Percentiles rank a stretch among this genome's conserved stretches.
Evolutionary conservation across 1,284 basidiomycete species (phyloP).

Genomic region (Cutaneotrichosporon curvatum): DNA sequence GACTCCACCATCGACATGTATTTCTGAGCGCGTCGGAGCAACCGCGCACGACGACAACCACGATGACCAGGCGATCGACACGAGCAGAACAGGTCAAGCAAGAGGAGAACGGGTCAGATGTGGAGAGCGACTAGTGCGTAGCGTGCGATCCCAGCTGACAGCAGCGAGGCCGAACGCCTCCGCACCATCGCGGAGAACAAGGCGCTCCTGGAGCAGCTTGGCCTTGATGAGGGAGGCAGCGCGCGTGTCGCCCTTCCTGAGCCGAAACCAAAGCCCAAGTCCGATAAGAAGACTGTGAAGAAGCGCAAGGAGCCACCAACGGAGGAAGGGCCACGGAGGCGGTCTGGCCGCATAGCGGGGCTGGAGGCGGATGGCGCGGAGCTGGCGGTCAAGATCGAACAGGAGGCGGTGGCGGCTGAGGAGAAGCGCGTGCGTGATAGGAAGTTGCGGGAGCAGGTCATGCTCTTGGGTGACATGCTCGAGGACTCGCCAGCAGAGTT

Average conservation of each 20-base stretch:
- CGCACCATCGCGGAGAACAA: slow-evolving; percentile 46
- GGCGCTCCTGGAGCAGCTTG: slow-evolving; percentile 43
- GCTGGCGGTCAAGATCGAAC: slow-evolving; percentile 22
- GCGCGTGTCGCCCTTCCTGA: slow-evolving; percentile 18
- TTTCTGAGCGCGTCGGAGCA: too few species aligned
- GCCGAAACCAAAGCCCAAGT: slow-evolving; percentile 4
- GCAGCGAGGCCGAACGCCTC: slow-evolving; percentile 44
- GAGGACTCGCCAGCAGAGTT: slow-evolving; percentile 25
- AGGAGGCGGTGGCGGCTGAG: slow-evolving; percentile 33
- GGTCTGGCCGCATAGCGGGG: slow-evolving; percentile 34
- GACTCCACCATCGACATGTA: too few species aligned
- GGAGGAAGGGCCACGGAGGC: slow-evolving; percentile 28
- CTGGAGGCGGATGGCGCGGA: slow-evolving; percentile 35
- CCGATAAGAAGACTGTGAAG: slow-evolving; percentile 5
- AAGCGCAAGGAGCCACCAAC: slow-evolving; percentile 4
- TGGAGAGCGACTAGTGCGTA: not conserved
- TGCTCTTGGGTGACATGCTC: slow-evolving; percentile 32
- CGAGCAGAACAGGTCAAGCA: too few species aligned
- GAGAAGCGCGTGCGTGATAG: slow-evolving; percentile 28
- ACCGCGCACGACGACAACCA: too few species aligned
- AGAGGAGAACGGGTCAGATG: too few species aligned
- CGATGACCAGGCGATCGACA: too few species aligned
- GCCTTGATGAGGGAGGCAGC: slow-evolving; percentile 34
- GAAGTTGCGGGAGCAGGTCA: slow-evolving; percentile 31
- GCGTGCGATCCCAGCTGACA: not conserved